Evolutionary conservation across 83 land plant genomes (phyloP).

Genomic region (Picea mariana): DNA sequence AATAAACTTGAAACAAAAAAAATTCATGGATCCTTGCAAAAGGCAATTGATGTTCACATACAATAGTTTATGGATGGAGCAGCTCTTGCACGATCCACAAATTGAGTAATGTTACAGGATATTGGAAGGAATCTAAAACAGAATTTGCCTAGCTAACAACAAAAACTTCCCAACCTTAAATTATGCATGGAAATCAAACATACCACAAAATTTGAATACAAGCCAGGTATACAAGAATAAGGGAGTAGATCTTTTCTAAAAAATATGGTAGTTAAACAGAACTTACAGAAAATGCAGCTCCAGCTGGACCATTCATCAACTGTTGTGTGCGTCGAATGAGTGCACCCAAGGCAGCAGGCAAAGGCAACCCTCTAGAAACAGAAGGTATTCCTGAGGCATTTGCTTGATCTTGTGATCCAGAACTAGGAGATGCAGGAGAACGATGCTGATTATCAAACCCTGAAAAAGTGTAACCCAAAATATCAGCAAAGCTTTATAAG

Average conservation of each 20-base stretch:
- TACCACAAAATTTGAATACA: background rate
- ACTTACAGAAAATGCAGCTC: conserved; percentile 54
- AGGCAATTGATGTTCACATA: too few species aligned
- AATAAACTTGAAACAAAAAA: too few species aligned
- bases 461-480: background rate
- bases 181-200: too few species aligned
- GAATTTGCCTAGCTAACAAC: too few species aligned
- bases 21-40: too few species aligned
- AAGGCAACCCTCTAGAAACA: conserved; percentile 36
- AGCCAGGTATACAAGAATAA: background rate
- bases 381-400: conserved; percentile 19
- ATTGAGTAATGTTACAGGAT: too few species aligned
- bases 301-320: conserved; percentile 42
- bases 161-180: too few species aligned
- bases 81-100: too few species aligned
- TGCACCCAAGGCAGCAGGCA: conserved; percentile 46
- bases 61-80: too few species aligned
- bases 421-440: conserved; percentile 17
- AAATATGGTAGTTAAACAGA: background rate
- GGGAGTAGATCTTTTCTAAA: background rate
- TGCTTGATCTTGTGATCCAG: background rate
- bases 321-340: conserved; percentile 45
- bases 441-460: conserved; percentile 29
- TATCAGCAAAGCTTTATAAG: background rate
- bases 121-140: too few species aligned